Percentiles rank a stretch among this genome's conserved stretches.
Conservation (phyloP, 108 stramenopile species). For the Conticribra guillardii region DNA sequence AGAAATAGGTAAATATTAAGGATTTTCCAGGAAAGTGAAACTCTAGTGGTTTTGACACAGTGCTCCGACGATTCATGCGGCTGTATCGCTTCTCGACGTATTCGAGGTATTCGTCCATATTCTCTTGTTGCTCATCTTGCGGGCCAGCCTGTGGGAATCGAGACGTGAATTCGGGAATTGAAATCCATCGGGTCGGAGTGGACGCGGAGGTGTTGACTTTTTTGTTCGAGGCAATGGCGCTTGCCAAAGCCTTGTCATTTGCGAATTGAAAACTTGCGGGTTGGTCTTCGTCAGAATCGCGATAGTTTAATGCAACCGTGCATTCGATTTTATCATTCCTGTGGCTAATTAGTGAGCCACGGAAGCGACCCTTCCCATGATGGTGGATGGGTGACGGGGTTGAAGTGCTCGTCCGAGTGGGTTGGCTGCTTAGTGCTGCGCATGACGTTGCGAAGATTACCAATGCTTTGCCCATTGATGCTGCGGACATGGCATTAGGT, state of each 20-base stretch:
- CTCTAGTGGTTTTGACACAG: not conserved
- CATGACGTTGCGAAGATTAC: slow-evolving; percentile 22
- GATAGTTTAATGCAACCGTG: not conserved
- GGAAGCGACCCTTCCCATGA: too few species aligned
- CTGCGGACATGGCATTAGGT: slow-evolving; percentile 16
- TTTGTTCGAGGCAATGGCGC: not conserved
- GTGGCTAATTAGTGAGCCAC: not conserved
- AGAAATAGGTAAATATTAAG: slow-evolving; percentile 8
- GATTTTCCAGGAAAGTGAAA: slow-evolving; percentile 22
- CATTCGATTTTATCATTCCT: not conserved
- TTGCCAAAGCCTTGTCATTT: not conserved
- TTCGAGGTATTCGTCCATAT: slow-evolving; percentile 50
- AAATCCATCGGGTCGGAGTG: not conserved
- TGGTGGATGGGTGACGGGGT: not conserved
- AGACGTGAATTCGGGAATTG: not conserved
- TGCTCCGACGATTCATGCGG: slow-evolving; percentile 18
- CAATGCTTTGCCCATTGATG: slow-evolving; percentile 21
- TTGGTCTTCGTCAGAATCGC: slow-evolving; percentile 8
- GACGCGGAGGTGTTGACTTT: not conserved
- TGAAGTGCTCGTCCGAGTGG: not conserved
- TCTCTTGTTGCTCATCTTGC: slow-evolving; percentile 15
- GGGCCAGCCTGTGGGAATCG: not conserved
- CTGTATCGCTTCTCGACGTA: slow-evolving; percentile 38
- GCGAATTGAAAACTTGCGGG: not conserved
- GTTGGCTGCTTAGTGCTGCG: slow-evolving; percentile 13